Evolutionary conservation across 371 early-diverging fungal species (phyloP).

Genomic region (Smittium culicis): DNA sequence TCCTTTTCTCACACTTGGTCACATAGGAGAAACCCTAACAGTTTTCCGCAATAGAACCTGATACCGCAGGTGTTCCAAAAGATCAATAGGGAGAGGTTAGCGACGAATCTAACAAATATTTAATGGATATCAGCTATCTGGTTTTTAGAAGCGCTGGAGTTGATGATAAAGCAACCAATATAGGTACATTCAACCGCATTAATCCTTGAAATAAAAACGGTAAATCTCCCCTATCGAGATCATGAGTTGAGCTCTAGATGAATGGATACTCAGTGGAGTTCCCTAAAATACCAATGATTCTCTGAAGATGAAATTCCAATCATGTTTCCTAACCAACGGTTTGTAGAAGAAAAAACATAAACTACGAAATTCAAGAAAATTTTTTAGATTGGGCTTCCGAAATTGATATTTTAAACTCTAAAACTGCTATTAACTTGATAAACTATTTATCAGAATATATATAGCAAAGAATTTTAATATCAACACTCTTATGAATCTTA

Average conservation of each 20-base stretch:
- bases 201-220: not conserved
- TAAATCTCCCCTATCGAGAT: not conserved
- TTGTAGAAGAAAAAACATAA: too few relatives aligned
- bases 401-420: too few relatives aligned
- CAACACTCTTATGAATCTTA: too few relatives aligned
- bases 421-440: too few relatives aligned
- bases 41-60: not conserved
- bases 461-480: too few relatives aligned
- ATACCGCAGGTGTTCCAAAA: not conserved
- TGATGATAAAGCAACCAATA: not conserved
- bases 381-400: too few relatives aligned
- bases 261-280: not conserved
- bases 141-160: not conserved
- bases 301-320: too few relatives aligned
- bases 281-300: too few relatives aligned
- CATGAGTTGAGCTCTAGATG: not conserved
- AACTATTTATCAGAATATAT: too few relatives aligned
- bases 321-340: too few relatives aligned
- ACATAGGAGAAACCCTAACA: not conserved
- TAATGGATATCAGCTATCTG: not conserved
- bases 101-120: not conserved
- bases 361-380: too few relatives aligned
- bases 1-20: not conserved
- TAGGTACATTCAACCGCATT: not conserved
- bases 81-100: not conserved